Evolutionary conservation across 1,284 basidiomycete genomes (phyloP).

Genomic region (Lentinus polychrous): DNA sequence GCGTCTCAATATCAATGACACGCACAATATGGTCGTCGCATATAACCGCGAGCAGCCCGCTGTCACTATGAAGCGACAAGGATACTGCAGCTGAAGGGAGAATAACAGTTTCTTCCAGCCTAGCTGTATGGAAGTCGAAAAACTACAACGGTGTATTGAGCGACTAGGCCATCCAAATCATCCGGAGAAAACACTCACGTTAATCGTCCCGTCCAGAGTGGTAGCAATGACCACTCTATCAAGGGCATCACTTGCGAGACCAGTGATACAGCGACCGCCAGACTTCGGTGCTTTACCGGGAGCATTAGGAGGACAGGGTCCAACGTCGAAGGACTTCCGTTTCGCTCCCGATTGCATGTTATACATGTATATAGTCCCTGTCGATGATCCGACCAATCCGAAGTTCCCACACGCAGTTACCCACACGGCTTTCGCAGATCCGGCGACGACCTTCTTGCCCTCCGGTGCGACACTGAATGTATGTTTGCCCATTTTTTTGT

Average conservation of each 20-base stretch:
- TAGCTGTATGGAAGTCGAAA: slow-evolving; percentile 90
- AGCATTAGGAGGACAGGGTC: slow-evolving; percentile 44
- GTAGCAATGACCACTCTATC: slow-evolving; percentile 79
- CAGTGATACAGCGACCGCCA: slow-evolving; percentile 66
- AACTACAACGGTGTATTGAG: slow-evolving; percentile 48
- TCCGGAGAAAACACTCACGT: slow-evolving; percentile 49
- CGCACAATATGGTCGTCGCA: slow-evolving; percentile 86
- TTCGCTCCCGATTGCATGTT: slow-evolving; percentile 94
- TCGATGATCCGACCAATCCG: slow-evolving; percentile 77
- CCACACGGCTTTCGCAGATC: slow-evolving; percentile 73
- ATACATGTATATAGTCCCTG: slow-evolving; percentile 81
- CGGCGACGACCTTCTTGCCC: slow-evolving; percentile 37
- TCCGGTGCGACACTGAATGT: slow-evolving; percentile 46
- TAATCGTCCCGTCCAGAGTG: slow-evolving; percentile 84
- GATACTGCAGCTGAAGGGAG: slow-evolving; percentile 68
- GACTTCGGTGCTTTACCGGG: slow-evolving; percentile 27
- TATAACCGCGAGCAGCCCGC: slow-evolving; percentile 75
- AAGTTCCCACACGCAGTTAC: slow-evolving; percentile 97
- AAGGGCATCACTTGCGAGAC: slow-evolving; percentile 81
- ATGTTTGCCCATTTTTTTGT: slow-evolving; percentile 79
- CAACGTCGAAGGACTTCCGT: slow-evolving; percentile 71
- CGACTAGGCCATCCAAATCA: neutral
- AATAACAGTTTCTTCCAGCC: slow-evolving; percentile 60
- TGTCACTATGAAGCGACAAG: slow-evolving; percentile 78
- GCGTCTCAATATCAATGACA: slow-evolving; percentile 89